Percentiles rank a stretch among this genome's conserved stretches.
Conservation (phyloP, 768 basidiomycete genomes). For the Paxillus rubicundulus region DNA sequence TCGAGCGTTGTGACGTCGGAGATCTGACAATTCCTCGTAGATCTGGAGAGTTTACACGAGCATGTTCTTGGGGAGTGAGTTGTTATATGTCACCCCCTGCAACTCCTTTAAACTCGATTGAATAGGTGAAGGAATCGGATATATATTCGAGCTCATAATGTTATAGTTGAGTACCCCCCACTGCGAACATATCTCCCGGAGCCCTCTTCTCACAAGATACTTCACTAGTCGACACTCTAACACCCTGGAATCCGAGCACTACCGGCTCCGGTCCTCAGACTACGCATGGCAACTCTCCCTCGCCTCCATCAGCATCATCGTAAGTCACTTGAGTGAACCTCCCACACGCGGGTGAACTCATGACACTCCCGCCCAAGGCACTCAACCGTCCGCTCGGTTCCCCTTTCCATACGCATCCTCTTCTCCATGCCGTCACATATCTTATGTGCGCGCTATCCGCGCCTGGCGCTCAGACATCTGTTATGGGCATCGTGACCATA, state of each 20-base stretch:
- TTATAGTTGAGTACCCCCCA: constrained; percentile 34
- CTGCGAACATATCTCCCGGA: background rate
- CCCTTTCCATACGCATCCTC: constrained; percentile 57
- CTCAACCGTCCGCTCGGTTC: constrained; percentile 62
- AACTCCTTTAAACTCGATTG: background rate
- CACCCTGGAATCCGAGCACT: constrained; percentile 63
- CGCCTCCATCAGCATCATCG: constrained; percentile 55
- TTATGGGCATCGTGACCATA: constrained; percentile 77
- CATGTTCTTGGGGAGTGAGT: constrained; percentile 68
- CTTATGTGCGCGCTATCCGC: constrained; percentile 65
- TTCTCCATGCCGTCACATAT: constrained; percentile 68
- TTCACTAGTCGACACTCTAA: constrained; percentile 59
- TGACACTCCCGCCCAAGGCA: constrained; percentile 26
- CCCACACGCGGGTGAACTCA: background rate
- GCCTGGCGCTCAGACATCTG: constrained; percentile 61
- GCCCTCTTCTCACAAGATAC: too few species aligned
- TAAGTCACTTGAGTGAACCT: constrained; percentile 34
- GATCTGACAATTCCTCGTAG: constrained; percentile 34
- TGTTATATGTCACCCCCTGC: background rate
- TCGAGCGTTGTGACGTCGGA: background rate
- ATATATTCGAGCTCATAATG: constrained; percentile 44
- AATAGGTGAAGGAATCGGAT: constrained; percentile 30
- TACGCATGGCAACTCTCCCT: constrained; percentile 72
- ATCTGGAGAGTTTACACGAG: constrained; percentile 72
- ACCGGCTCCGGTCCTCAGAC: constrained; percentile 61